phyloP scores from a whole-genome alignment of 805 yeast species.

The Metschnikowia picachoensis region DNA sequence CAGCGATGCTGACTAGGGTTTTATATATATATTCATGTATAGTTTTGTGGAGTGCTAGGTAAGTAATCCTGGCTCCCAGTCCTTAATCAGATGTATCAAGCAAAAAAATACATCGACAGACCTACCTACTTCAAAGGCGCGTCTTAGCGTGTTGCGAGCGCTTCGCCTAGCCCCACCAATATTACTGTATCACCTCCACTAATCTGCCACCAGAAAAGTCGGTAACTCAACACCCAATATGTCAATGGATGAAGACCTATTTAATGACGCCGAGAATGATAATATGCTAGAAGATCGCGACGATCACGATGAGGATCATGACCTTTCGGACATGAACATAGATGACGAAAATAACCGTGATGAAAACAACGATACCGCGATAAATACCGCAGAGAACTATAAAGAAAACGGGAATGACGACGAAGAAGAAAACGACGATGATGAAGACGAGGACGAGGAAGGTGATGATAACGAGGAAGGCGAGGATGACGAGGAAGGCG shows the following conservation, averaged over 20 bases:
- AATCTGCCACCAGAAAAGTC: neutral
- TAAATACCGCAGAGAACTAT: neutral
- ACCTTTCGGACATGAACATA: conserved; percentile 17
- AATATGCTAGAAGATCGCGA: conserved; percentile 15
- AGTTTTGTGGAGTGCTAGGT: too few species aligned
- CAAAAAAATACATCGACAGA: too few species aligned
- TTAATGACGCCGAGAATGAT: conserved; percentile 20
- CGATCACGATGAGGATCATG: conserved; percentile 14
- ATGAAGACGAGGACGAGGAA: conserved; percentile 11
- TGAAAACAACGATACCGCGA: conserved; percentile 18
- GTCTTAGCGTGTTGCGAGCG: neutral
- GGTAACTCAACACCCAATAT: neutral
- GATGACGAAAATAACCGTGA: conserved; percentile 18
- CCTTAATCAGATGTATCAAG: too few species aligned
- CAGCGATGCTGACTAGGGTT: too few species aligned
- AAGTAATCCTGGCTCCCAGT: too few species aligned
- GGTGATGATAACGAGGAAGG: conserved; percentile 17
- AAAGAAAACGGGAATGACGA: conserved; percentile 16
- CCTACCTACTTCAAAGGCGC: neutral
- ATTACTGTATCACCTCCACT: neutral
- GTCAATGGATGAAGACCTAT: conserved; percentile 22
- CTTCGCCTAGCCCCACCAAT: neutral
- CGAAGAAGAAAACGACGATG: conserved; percentile 12
- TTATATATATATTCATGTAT: too few species aligned
- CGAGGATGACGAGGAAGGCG: conserved; percentile 20